A percentile compares a stretch with the other conserved stretches of the same genome.
These are phyloP conservation scores for Tuber borchii DNA, from an alignment of 495 filamentous ascomycete species.

Conservation along the genomic window DNA sequence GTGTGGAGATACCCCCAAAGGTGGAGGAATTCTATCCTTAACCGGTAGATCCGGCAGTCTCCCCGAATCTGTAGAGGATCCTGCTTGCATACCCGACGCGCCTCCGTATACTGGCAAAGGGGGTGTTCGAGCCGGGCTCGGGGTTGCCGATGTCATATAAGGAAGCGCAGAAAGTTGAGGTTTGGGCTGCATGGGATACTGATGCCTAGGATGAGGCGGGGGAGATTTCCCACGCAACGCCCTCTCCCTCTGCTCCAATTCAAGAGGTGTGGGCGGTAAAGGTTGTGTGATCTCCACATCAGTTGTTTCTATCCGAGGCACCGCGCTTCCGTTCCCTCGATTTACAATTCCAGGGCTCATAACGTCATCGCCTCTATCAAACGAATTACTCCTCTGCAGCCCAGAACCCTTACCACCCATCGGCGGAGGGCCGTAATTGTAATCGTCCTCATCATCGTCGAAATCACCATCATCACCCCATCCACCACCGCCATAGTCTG, in stretches of 20 bases:
- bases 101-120: background rate
- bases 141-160: constrained; percentile 25
- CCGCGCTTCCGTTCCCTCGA: constrained; percentile 13
- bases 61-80: background rate
- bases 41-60: constrained; percentile 14
- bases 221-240: constrained; percentile 14
- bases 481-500: constrained; percentile 86
- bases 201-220: constrained; percentile 4
- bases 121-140: constrained; percentile 24
- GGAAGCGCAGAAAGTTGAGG: constrained; percentile 26
- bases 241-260: constrained; percentile 35
- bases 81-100: background rate
- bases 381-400: constrained; percentile 18
- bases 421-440: constrained; percentile 21
- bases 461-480: constrained; percentile 83
- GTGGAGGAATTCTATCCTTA: constrained; percentile 18
- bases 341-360: constrained; percentile 15
- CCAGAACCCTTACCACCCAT: constrained; percentile 16
- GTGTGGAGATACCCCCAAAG: background rate
- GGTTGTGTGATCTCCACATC: constrained; percentile 10
- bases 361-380: constrained; percentile 24
- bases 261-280: constrained; percentile 36
- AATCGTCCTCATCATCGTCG: constrained; percentile 60
- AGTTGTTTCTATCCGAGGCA: constrained; percentile 24
- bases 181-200: constrained; percentile 19